Conservation (phyloP, 768 basidiomycete species). For the Pisolithus microcarpus region DNA sequence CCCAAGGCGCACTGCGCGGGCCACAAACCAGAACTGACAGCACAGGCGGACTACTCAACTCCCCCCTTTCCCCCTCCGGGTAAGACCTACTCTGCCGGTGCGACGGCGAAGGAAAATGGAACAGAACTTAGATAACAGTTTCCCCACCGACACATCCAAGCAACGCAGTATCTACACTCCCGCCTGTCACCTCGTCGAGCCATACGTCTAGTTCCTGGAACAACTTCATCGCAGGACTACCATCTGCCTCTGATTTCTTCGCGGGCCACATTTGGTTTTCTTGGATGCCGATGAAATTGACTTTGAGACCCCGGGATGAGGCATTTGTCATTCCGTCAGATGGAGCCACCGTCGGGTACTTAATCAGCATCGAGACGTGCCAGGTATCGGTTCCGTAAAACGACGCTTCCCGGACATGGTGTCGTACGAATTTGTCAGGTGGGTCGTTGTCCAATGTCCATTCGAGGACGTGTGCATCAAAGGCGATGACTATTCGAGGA, state of each 20-base stretch:
- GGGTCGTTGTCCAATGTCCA: constrained; percentile 83
- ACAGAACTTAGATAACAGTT: constrained; percentile 28
- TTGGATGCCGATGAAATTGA: constrained; percentile 80
- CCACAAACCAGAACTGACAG: no score
- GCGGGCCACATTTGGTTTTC: constrained; percentile 84
- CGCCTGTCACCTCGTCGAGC: constrained; percentile 57
- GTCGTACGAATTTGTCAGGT: constrained; percentile 65
- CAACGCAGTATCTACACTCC: constrained; percentile 60
- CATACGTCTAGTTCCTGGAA: constrained; percentile 72
- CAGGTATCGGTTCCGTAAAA: constrained; percentile 74
- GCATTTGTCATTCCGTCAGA: neutral
- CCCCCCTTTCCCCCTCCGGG: no score
- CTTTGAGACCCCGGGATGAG: constrained; percentile 29
- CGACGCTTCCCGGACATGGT: constrained; percentile 89
- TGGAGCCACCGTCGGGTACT: constrained; percentile 30
- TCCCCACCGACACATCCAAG: constrained; percentile 68
- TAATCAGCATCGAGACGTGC: constrained; percentile 64
- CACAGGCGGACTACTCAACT: no score
- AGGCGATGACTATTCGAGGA: constrained; percentile 59
- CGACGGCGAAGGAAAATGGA: neutral
- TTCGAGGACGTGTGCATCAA: constrained; percentile 80
- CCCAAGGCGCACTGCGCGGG: no score
- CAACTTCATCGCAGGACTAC: constrained; percentile 58
- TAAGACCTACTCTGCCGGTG: neutral
- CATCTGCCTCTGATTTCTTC: constrained; percentile 42